Conservation (phyloP, 2,329 filamentous ascomycete species). For the Neofusicoccum laricinum region DNA sequence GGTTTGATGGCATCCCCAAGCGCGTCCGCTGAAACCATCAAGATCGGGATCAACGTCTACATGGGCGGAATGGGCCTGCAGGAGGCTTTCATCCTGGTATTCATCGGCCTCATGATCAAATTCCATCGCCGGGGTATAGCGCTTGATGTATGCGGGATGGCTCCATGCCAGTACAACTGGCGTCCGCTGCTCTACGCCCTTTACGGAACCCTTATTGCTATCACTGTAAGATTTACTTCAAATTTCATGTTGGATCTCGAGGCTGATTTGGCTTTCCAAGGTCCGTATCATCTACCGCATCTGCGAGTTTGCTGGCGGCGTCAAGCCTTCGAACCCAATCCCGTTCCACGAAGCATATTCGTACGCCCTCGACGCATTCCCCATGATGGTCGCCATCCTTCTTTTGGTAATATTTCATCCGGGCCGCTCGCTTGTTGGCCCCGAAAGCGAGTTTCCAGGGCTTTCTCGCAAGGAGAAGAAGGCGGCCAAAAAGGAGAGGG, state of each 20-base stretch:
- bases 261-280: background rate
- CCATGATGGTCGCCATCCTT: slow-evolving; percentile 49
- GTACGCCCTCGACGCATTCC: slow-evolving; percentile 52
- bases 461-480: slow-evolving; percentile 26
- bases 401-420: slow-evolving; percentile 27
- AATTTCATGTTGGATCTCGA: too few species aligned
- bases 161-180: slow-evolving; percentile 4
- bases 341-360: slow-evolving; percentile 53
- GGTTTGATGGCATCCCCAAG: slow-evolving; percentile 35
- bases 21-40: slow-evolving; percentile 25
- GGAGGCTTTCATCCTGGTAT: slow-evolving; percentile 28
- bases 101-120: slow-evolving; percentile 22
- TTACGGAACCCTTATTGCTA: slow-evolving; percentile 41
- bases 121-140: slow-evolving; percentile 18
- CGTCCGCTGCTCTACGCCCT: slow-evolving; percentile 36
- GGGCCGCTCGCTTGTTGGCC: slow-evolving; percentile 23
- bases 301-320: slow-evolving; percentile 52
- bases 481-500: slow-evolving; percentile 15
- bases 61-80: slow-evolving; percentile 34
- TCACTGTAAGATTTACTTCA: slow-evolving; percentile 32
- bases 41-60: slow-evolving; percentile 42
- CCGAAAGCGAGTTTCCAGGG: slow-evolving; percentile 26
- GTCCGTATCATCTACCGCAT: slow-evolving; percentile 60
- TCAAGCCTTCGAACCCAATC: slow-evolving; percentile 43
- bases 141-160: background rate